Conservation (phyloP, 1,284 basidiomycete genomes). For the Trichosporon sp. region DNA sequence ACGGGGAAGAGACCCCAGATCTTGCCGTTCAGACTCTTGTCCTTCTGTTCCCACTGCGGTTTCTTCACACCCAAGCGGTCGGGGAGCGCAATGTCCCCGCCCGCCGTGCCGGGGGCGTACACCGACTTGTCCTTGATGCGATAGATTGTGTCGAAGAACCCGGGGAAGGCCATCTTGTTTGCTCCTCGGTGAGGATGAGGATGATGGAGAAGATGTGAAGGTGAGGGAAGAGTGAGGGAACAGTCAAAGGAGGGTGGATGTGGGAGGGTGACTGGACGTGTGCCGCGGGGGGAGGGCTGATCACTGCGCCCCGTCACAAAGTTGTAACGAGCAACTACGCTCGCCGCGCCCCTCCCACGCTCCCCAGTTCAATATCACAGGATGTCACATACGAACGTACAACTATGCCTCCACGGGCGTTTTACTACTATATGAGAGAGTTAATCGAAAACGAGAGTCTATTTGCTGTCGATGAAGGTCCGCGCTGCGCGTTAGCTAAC, state of each 20-base stretch:
- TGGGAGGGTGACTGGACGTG: no score
- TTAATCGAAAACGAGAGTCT: not conserved
- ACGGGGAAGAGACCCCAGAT: not conserved
- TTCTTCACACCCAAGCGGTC: not conserved
- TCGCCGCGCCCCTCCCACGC: not conserved
- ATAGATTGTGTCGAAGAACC: not conserved
- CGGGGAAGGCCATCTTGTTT: not conserved
- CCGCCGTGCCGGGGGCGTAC: not conserved
- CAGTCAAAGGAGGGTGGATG: not conserved
- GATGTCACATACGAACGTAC: slow-evolving; percentile 2
- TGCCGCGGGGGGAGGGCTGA: no score
- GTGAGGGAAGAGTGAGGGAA: not conserved
- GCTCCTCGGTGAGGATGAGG: not conserved
- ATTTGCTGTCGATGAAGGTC: slow-evolving; percentile 18
- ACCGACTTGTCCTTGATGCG: not conserved
- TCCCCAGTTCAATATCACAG: not conserved
- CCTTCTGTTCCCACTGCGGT: not conserved
- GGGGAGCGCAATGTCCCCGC: not conserved
- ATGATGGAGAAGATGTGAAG: not conserved
- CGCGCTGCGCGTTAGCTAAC: not conserved
- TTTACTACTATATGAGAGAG: not conserved
- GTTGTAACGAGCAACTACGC: not conserved
- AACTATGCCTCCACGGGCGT: not conserved
- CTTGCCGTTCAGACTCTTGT: not conserved
- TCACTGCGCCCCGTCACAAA: no score